These are phyloP conservation scores for Phtheirospermum japonicum DNA, from an alignment of 257 asterid genomes.

Conservation along the genomic window DNA sequence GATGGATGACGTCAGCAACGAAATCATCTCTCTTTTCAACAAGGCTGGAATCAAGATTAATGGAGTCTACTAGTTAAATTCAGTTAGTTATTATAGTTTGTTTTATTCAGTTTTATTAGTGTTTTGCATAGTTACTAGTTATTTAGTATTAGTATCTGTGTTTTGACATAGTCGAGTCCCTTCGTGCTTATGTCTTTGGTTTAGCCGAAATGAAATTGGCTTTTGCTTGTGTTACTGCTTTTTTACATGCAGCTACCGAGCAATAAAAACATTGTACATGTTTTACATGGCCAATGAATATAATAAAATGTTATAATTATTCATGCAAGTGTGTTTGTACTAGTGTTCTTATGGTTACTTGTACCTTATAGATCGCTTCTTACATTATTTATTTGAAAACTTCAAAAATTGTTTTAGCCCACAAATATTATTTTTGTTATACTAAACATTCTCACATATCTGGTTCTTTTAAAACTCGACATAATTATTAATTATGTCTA, in stretches of 20 bases:
- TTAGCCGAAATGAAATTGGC: neutral
- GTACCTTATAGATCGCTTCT: too few relatives aligned
- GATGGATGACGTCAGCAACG: constrained; percentile 30
- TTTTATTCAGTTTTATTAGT: neutral
- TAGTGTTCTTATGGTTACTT: too few relatives aligned
- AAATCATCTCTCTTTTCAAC: constrained; percentile 22
- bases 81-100: neutral
- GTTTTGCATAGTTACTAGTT: neutral
- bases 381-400: too few relatives aligned
- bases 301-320: neutral
- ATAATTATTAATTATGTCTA: too few relatives aligned
- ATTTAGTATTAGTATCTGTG: neutral
- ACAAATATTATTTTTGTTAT: too few relatives aligned
- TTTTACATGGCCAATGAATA: neutral
- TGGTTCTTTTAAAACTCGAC: too few relatives aligned
- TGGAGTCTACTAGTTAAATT: too few relatives aligned
- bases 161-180: neutral
- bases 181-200: neutral
- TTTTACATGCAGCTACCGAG: constrained; percentile 26
- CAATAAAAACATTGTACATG: neutral
- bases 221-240: constrained; percentile 23
- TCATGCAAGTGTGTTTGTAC: too few relatives aligned
- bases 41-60: neutral
- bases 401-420: too few relatives aligned
- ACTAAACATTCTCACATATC: too few relatives aligned